Conservation (phyloP, 768 basidiomycete genomes). For the Lactarius tabidus region DNA sequence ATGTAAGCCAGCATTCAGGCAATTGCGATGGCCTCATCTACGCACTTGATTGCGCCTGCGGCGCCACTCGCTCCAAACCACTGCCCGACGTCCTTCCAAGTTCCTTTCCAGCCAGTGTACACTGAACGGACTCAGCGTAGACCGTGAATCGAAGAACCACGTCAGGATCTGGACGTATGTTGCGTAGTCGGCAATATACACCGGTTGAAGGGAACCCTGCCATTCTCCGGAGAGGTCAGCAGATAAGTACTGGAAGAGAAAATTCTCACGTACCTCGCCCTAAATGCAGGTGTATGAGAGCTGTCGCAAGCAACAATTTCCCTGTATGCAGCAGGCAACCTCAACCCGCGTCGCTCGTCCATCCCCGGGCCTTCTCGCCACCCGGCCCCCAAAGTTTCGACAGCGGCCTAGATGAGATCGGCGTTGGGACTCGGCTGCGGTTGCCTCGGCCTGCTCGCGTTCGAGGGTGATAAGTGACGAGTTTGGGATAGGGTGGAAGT, state of each 20-base stretch:
- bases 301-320: constrained; percentile 77
- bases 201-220: constrained; percentile 65
- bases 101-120: constrained; percentile 95
- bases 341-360: constrained; percentile 86
- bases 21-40: not conserved
- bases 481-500: constrained; percentile 79
- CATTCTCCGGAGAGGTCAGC: constrained; percentile 55
- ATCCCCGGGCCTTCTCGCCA: constrained; percentile 73
- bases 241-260: constrained; percentile 9
- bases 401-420: constrained; percentile 38
- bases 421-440: constrained; percentile 9
- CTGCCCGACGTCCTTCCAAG: constrained; percentile 90
- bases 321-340: constrained; percentile 90
- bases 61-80: constrained; percentile 99
- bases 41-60: constrained; percentile 84
- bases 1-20: constrained; percentile 1
- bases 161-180: constrained; percentile 88
- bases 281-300: constrained; percentile 69
- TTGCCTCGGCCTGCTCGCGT: constrained; percentile 29
- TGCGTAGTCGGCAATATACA: constrained; percentile 64
- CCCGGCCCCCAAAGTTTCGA: constrained; percentile 59
- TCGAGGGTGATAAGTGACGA: constrained; percentile 44
- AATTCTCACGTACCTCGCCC: constrained; percentile 53
- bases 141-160: constrained; percentile 93
- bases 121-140: constrained; percentile 81